phyloP scores from a whole-genome alignment of 164 flowering plant species.

The Warburgia ugandensis region DNA sequence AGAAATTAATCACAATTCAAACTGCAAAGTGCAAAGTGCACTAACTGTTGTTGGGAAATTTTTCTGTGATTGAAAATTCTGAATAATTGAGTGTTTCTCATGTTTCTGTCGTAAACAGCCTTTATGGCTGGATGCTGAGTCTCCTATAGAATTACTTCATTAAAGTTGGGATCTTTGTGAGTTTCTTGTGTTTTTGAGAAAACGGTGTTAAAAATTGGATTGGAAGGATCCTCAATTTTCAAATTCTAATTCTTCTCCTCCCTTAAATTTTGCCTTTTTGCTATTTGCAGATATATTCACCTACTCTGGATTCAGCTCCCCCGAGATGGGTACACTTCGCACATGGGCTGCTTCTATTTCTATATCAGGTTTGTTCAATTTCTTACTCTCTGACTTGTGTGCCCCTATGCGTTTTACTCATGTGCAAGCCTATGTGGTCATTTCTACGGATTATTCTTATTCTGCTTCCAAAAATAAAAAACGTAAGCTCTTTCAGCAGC shows the following conservation, averaged over 20 bases:
- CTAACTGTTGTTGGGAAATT: too few relatives aligned
- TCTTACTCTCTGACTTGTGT: too few relatives aligned
- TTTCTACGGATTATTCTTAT: too few relatives aligned
- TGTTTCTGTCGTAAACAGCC: neutral
- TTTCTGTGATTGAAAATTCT: neutral
- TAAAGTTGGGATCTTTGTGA: neutral
- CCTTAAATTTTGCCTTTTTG: neutral
- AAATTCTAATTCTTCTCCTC: neutral
- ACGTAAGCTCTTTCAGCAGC: too few relatives aligned
- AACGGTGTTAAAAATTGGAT: too few relatives aligned
- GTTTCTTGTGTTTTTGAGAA: neutral
- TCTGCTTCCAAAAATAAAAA: too few relatives aligned
- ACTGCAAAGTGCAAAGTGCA: too few relatives aligned
- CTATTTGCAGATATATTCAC: constrained; percentile 75
- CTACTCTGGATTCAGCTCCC: constrained; percentile 84
- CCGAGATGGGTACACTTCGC: constrained; percentile 98
- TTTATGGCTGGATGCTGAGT: neutral
- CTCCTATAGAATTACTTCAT: neutral
- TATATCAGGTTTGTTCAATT: constrained; percentile 68
- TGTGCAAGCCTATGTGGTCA: too few relatives aligned
- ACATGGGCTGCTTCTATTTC: constrained; percentile 89
- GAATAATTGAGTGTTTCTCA: neutral
- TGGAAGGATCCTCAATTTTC: too few relatives aligned
- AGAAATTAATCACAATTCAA: too few relatives aligned
- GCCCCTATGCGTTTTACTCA: too few relatives aligned